Conservation (phyloP, 768 basidiomycete genomes). For the Termitomyces bulborhizus region DNA sequence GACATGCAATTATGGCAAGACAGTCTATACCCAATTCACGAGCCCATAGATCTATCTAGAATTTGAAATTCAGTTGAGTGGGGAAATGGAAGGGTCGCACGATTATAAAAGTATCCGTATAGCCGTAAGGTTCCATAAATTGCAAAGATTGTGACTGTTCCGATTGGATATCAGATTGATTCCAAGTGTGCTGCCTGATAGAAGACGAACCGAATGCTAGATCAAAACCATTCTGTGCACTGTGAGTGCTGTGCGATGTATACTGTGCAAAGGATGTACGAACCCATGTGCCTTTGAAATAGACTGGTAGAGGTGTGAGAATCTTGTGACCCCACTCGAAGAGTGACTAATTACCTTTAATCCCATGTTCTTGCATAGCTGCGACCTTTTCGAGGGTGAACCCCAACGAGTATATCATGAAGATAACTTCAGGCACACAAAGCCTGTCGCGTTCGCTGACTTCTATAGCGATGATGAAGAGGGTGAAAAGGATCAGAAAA, state of each 20-base stretch:
- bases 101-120: conserved; percentile 67
- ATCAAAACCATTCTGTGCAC: conserved; percentile 81
- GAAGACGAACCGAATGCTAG: conserved; percentile 66
- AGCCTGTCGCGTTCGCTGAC: conserved; percentile 53
- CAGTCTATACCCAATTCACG: conserved; percentile 70
- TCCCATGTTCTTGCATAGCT: conserved; percentile 93
- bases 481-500: conserved; percentile 73
- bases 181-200: background rate
- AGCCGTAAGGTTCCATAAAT: conserved; percentile 72
- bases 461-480: conserved; percentile 80
- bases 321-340: background rate
- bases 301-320: conserved; percentile 39
- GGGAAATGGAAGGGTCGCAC: conserved; percentile 28
- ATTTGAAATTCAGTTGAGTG: background rate
- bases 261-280: conserved; percentile 12
- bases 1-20: conserved; percentile 82
- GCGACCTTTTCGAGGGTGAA: conserved; percentile 92
- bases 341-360: conserved; percentile 53
- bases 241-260: background rate
- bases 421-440: conserved; percentile 61
- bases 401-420: conserved; percentile 76
- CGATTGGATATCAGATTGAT: background rate
- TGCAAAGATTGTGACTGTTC: conserved; percentile 67
- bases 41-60: conserved; percentile 54
- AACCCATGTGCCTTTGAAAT: conserved; percentile 84